Percentiles rank a stretch among this genome's conserved stretches.
phyloP scores from a whole-genome alignment of 1,139 yeast genomes.

The Yamadazyma membranifaciens region DNA sequence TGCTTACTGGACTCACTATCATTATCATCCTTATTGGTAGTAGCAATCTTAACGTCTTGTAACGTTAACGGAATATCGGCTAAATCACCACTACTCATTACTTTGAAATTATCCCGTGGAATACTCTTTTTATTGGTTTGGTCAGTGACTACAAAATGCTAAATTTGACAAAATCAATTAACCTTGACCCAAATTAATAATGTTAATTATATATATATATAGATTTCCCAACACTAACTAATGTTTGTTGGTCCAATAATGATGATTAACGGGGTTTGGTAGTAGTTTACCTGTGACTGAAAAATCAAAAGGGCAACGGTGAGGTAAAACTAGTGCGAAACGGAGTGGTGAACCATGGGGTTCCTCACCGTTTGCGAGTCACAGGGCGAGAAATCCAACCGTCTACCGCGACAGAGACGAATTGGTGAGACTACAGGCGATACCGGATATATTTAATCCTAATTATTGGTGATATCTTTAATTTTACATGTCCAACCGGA shows the following conservation, averaged over 20 bases:
- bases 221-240: too few relatives aligned
- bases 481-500: conserved; percentile 74
- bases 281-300: background rate
- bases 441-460: background rate
- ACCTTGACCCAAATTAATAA: too few relatives aligned
- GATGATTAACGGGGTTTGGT: too few relatives aligned
- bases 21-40: background rate
- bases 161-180: too few relatives aligned
- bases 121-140: background rate
- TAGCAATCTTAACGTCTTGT: background rate
- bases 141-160: background rate
- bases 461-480: conserved; percentile 10
- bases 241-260: too few relatives aligned
- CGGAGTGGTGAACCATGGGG: background rate
- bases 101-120: background rate
- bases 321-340: background rate
- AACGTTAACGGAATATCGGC: background rate
- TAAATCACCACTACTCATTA: conserved; percentile 1
- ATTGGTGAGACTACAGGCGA: background rate
- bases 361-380: too few relatives aligned
- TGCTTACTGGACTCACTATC: background rate
- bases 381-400: too few relatives aligned
- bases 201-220: too few relatives aligned
- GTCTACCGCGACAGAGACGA: too few relatives aligned
- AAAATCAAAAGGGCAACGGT: background rate